These are phyloP conservation scores for Lophium mytilinum DNA, from an alignment of 495 filamentous ascomycete species.

Conservation along the genomic window DNA sequence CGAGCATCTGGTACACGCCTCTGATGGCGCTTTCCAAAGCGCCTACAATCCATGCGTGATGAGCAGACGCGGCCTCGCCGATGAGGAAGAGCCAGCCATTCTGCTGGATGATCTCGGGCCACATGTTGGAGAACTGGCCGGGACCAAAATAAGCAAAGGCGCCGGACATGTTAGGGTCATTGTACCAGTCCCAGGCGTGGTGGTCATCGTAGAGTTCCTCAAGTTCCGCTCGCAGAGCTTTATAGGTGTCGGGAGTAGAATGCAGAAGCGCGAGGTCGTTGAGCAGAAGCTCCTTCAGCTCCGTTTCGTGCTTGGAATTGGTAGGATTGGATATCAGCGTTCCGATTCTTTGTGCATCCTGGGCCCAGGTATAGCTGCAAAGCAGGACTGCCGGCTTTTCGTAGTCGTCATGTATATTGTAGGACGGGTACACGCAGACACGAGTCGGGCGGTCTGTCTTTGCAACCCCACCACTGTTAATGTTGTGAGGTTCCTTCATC, in stretches of 20 bases:
- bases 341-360: conserved; percentile 37
- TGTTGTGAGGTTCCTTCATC: conserved; percentile 11
- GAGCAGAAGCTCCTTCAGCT: conserved; percentile 29
- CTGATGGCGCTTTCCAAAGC: conserved; percentile 15
- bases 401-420: conserved; percentile 26
- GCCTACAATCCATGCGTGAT: conserved; percentile 23
- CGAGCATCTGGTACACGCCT: conserved; percentile 15
- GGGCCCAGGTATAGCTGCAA: conserved; percentile 38
- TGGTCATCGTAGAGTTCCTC: conserved; percentile 23
- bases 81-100: conserved; percentile 13
- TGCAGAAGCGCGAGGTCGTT: conserved; percentile 23
- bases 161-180: conserved; percentile 34
- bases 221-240: not conserved
- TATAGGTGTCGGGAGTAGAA: conserved; percentile 6
- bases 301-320: conserved; percentile 5
- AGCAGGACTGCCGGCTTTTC: conserved; percentile 35
- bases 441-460: conserved; percentile 36
- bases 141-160: conserved; percentile 42
- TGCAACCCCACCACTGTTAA: conserved; percentile 31
- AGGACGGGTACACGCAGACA: conserved; percentile 40
- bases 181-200: conserved; percentile 35
- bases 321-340: conserved; percentile 21
- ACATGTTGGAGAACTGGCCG: conserved; percentile 36
- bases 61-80: conserved; percentile 20
- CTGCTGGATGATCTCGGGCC: conserved; percentile 25